Base-by-base conservation (phyloP, 164 flowering plant genomes). In the Piper longum region DNA sequence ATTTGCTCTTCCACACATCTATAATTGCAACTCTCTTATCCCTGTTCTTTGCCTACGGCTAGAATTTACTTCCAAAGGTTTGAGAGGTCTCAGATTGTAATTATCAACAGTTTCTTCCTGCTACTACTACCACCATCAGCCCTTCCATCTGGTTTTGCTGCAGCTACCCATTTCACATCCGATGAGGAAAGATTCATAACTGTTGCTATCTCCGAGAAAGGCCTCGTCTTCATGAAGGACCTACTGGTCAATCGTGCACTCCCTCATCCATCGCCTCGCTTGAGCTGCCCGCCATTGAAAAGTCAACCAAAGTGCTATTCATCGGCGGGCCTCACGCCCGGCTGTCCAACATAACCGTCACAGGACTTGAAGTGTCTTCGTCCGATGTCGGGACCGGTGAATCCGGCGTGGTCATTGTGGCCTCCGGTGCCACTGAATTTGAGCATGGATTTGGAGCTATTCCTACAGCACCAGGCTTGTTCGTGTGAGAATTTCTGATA, bases 381-480 rank as follows among this genome's bases (percentile, higher is more conserved):
- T 86, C 97, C 16, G 66, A 56, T 64, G 76, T 84, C 5, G 71
- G 72, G 65, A 81, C 81, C 12, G 91, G 90, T 0, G 88, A 80
- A 13, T 54, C 72, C 1, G 96, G 97, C 14, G 63, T 90, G 36
- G 72, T 69, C 2, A 82, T 93, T 54, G 68, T 82, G 4, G 87
- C 83, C 4, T 80, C 85, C 0, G 96, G 91, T 58, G 80, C 83
- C 42, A 82, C 89, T 14, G 13, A 79, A 80, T 77, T 60, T 93
- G 82, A 81, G 75, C 60, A 75, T 86, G 90, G 64, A 81, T 66
- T 66, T 93, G 98, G 98, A 41, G 54, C 67, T 93, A 89, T 73
- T 75, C 85, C 16, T 89, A 83, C 67, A 64, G 62, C 60, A 72
- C 87, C 72, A 82, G 86, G 96, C 45, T 83, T 58, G 9, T 78